Percentiles rank a stretch among this genome's conserved stretches.
Conservation (phyloP, 1,284 basidiomycete genomes). For the Microbotryum silenes-acaulis region DNA sequence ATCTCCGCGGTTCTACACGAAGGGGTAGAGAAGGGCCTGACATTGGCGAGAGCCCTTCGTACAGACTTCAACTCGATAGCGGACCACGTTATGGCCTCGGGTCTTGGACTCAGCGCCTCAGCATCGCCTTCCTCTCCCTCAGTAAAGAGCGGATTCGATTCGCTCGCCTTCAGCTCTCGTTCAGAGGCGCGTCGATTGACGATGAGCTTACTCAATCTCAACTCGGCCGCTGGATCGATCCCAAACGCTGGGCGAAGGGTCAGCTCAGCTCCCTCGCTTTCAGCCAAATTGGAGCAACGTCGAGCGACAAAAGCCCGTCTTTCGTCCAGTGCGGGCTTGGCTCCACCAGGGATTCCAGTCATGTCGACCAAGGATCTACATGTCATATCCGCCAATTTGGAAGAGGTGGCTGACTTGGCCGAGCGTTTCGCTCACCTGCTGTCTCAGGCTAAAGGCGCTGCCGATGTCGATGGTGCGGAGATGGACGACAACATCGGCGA, state of each 20-base stretch:
- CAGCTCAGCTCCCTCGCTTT: too few species aligned
- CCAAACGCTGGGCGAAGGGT: too few species aligned
- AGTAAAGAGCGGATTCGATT: too few species aligned
- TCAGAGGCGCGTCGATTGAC: too few species aligned
- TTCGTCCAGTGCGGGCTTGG: too few species aligned
- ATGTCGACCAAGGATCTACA: conserved; percentile 39
- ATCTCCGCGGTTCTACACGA: too few species aligned
- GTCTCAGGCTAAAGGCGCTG: background rate
- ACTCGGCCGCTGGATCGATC: too few species aligned
- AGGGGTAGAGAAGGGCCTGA: too few species aligned
- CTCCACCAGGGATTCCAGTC: conserved; percentile 18
- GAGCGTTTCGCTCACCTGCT: conserved; percentile 38
- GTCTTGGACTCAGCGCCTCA: conserved; percentile 20
- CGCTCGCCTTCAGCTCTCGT: too few species aligned
- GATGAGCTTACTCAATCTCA: too few species aligned
- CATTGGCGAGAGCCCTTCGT: too few species aligned
- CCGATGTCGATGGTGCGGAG: conserved; percentile 21
- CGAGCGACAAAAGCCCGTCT: background rate
- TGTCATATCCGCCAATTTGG: conserved; percentile 42
- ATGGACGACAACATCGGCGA: conserved; percentile 37
- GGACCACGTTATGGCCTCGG: conserved; percentile 28
- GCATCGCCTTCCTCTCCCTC: too few species aligned
- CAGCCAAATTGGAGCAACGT: conserved; percentile 1
- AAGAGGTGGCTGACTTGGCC: conserved; percentile 39
- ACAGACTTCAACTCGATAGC: conserved; percentile 25